A percentile compares a stretch with the other conserved stretches of the same genome.
phyloP scores from a whole-genome alignment of 345 rosid genomes.

The Rhizophora apiculata region DNA sequence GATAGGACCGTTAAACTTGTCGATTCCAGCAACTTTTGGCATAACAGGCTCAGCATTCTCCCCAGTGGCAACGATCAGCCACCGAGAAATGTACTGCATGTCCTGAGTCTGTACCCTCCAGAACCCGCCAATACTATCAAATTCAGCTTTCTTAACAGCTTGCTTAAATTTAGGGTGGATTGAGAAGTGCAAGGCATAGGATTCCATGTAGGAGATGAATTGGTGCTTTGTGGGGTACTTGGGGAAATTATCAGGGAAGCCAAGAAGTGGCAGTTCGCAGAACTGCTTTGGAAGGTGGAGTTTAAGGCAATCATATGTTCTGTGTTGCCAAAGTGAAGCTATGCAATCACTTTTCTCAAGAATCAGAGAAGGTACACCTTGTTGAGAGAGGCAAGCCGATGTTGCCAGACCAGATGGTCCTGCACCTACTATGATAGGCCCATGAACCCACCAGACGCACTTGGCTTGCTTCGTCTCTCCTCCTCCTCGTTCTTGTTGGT shows the following conservation, averaged over 20 bases:
- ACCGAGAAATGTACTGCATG: constrained; percentile 41
- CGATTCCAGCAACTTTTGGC: constrained; percentile 47
- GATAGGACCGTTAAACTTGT: constrained; percentile 41
- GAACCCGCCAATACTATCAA: constrained; percentile 39
- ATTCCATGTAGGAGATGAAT: constrained; percentile 68
- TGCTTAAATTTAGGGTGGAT: constrained; percentile 65
- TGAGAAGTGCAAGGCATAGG: constrained; percentile 60
- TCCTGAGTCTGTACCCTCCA: constrained; percentile 72
- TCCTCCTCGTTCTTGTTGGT: constrained; percentile 11
- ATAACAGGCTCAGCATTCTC: constrained; percentile 65
- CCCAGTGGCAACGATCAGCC: constrained; percentile 73
- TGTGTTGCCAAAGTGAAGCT: constrained; percentile 79
- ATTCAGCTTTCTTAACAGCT: constrained; percentile 51
- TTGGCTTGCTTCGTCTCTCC: constrained; percentile 2
- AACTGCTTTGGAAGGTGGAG: constrained; percentile 88
- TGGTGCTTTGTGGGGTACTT: constrained; percentile 69
- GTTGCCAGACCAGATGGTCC: constrained; percentile 89
- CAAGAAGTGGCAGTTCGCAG: constrained; percentile 69
- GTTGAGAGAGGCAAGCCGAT: constrained; percentile 66
- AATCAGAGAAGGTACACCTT: constrained; percentile 59
- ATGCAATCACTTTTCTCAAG: constrained; percentile 71
- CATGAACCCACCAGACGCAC: constrained; percentile 28
- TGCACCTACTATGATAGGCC: constrained; percentile 82
- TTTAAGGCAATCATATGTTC: constrained; percentile 78
- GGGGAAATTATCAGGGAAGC: constrained; percentile 67